phyloP scores from a whole-genome alignment of 768 basidiomycete species.

The Stropharia rugosoannulata region DNA sequence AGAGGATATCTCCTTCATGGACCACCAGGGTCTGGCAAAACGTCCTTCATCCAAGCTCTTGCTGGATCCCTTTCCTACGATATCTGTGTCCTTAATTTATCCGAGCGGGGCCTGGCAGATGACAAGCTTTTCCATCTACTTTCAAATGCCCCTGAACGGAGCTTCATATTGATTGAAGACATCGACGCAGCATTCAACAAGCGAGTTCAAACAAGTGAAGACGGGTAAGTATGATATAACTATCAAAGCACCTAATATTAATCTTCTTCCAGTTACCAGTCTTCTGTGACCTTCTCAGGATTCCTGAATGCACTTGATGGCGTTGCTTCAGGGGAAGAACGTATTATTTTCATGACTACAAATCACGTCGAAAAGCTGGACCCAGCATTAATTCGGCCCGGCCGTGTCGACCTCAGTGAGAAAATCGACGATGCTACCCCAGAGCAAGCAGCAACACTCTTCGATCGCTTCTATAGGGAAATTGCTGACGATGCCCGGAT shows the following conservation, averaged over 20 bases:
- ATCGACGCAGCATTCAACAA: slow-evolving; percentile 97
- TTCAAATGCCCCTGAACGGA: slow-evolving; percentile 90
- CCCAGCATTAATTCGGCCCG: slow-evolving; percentile 92
- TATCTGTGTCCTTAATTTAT: slow-evolving; percentile 93
- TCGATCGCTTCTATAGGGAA: slow-evolving; percentile 80
- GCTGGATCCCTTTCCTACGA: slow-evolving; percentile 93
- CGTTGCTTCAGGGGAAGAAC: slow-evolving; percentile 95
- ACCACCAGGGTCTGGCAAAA: slow-evolving; percentile 97
- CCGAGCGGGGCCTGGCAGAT: slow-evolving; percentile 93
- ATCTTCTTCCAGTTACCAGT: slow-evolving; percentile 68
- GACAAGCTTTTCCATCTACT: slow-evolving; percentile 94
- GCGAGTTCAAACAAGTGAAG: slow-evolving; percentile 85
- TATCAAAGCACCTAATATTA: not conserved
- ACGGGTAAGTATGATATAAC: slow-evolving; percentile 63
- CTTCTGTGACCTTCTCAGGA: slow-evolving; percentile 95
- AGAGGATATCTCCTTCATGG: slow-evolving; percentile 94
- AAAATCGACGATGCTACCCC: slow-evolving; percentile 86
- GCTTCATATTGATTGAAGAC: slow-evolving; percentile 95
- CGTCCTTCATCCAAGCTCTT: slow-evolving; percentile 96
- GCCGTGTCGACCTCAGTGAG: slow-evolving; percentile 86
- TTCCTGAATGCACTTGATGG: slow-evolving; percentile 97
- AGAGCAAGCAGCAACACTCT: slow-evolving; percentile 74
- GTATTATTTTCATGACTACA: slow-evolving; percentile 99
- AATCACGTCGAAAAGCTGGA: slow-evolving; percentile 91
- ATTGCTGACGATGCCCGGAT: slow-evolving; percentile 32